These are phyloP conservation scores for Mychonastes homosphaera DNA, from an alignment of 139 green algal genomes.

Conservation along the genomic window DNA sequence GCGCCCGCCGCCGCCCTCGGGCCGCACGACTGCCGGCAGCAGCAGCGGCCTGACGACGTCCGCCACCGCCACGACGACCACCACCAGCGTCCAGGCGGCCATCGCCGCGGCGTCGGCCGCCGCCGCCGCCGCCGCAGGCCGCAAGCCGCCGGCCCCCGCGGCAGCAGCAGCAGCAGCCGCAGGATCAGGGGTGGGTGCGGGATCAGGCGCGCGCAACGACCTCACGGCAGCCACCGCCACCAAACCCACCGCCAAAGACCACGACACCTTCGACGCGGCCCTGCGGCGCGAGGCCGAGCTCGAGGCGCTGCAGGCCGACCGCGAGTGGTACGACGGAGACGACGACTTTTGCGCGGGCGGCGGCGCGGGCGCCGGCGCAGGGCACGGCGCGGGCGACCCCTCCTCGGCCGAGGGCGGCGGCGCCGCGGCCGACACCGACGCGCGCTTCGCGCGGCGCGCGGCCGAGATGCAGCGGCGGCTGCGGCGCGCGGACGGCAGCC, in stretches of 20 bases:
- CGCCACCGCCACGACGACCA: background rate
- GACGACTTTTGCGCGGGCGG: conserved; percentile 64
- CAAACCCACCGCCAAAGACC: background rate
- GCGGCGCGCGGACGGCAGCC: conserved; percentile 63
- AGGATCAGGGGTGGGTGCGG: conserved; percentile 5
- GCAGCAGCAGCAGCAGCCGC: conserved; percentile 2
- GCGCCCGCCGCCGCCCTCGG: background rate
- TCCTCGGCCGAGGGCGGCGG: conserved; percentile 33
- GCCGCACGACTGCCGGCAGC: background rate
- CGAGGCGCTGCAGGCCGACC: conserved; percentile 72
- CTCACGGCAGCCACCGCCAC: too few relatives aligned
- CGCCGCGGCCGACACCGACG: conserved; percentile 18
- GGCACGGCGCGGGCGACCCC: conserved; percentile 3
- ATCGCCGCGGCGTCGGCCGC: conserved; percentile 26
- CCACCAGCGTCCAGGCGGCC: conserved; percentile 1
- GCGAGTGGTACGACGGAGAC: conserved; percentile 75
- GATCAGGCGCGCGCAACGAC: too few relatives aligned
- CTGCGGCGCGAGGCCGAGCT: conserved; percentile 43
- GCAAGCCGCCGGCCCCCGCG: too few relatives aligned
- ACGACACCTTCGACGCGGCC: conserved; percentile 19
- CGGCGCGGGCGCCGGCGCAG: background rate
- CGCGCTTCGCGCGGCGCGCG: conserved; percentile 39
- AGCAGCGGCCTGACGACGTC: background rate
- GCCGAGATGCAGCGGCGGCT: conserved; percentile 54
- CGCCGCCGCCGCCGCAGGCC: too few relatives aligned